Base-by-base conservation (phyloP, 2,329 filamentous ascomycete genomes). In the Sporothrix schenckii region DNA sequence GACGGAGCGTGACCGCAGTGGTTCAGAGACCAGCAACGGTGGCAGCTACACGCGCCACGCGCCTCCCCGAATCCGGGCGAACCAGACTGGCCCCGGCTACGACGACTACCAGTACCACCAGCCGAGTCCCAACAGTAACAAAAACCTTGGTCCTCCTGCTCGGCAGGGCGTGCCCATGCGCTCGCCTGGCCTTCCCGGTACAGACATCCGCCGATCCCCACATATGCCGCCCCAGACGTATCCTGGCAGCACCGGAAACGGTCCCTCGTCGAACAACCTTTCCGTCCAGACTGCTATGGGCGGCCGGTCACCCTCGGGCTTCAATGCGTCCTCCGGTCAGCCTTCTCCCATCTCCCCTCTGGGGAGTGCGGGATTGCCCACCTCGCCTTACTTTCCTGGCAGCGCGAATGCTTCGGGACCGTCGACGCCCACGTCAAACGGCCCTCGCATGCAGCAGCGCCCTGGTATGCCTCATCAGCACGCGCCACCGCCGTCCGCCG, bases 11-110 rank as follows among this genome's bases (percentile, higher is more conserved):
- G 82, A 87, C 56, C 80, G 86, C 54, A 88, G 86, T 72, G 85
- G 85, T 44, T 88, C 86, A 0, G 85, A 88, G 27, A 80, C 85
- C 3, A 87, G 85, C 76, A 82, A 78, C n/a, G 80, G 80, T 39
- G 75, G 79, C 61, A 79, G 78, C 41, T 44, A 54, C 53, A 81
- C 79, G 70, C 80, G 81, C 39, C 80, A 80, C 16, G 75, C 78
- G n/a, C 81, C 80, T 10, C 76, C 78, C 3, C 79, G 80, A 34
- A 75, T 80, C 11, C 79, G 80, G 54, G 83, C 83, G 19, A 79
- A 27, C 34, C 39, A 49, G 24, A 44, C 24, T 30, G 50, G 78
- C 53, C 79, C 65, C 3, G 63, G 65, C 19, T 76, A 78, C 4
- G 77, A 80, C 16, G 81, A 83, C 2, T 80, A 83, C 44, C 76